Evolutionary conservation across 2,329 filamentous ascomycete genomes (phyloP).

Genomic region (Aspergillus fijiensis): DNA sequence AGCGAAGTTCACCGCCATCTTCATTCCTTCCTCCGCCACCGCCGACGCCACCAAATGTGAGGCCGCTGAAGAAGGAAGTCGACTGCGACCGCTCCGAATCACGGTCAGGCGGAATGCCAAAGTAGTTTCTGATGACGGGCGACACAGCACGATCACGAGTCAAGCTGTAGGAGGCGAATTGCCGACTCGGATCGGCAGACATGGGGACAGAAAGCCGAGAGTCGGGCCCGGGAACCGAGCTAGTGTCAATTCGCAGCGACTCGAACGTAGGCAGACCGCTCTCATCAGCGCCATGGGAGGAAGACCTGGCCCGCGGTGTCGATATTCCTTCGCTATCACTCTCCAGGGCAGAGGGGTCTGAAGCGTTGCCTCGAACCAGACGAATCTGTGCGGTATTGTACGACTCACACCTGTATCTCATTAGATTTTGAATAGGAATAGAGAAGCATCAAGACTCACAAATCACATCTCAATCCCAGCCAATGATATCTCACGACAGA

Average conservation of each 20-base stretch:
- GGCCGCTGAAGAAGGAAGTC: conserved; percentile 29
- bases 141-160: conserved; percentile 43
- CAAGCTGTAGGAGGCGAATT: conserved; percentile 36
- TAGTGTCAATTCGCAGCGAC: conserved; percentile 31
- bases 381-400: conserved; percentile 49
- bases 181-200: conserved; percentile 23
- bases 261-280: conserved; percentile 22
- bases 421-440: background rate
- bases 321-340: conserved; percentile 19
- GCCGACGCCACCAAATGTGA: conserved; percentile 18
- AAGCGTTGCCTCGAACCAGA: conserved; percentile 35
- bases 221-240: conserved; percentile 23
- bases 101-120: conserved; percentile 41
- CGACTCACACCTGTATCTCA: conserved; percentile 42
- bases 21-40: conserved; percentile 35
- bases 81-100: conserved; percentile 31
- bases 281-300: conserved; percentile 29
- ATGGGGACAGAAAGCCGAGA: conserved; percentile 22
- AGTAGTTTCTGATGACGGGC: conserved; percentile 47
- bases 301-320: conserved; percentile 25
- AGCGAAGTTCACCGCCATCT: conserved; percentile 58
- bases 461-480: conserved; percentile 83
- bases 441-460: conserved; percentile 37
- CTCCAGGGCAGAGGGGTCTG: conserved; percentile 26
- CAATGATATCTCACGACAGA: conserved; percentile 89